Percentiles rank a stretch among this genome's conserved stretches.
These are phyloP conservation scores for Nakazawaea anatomiae DNA, from an alignment of 805 yeast species.

Conservation along the genomic window DNA sequence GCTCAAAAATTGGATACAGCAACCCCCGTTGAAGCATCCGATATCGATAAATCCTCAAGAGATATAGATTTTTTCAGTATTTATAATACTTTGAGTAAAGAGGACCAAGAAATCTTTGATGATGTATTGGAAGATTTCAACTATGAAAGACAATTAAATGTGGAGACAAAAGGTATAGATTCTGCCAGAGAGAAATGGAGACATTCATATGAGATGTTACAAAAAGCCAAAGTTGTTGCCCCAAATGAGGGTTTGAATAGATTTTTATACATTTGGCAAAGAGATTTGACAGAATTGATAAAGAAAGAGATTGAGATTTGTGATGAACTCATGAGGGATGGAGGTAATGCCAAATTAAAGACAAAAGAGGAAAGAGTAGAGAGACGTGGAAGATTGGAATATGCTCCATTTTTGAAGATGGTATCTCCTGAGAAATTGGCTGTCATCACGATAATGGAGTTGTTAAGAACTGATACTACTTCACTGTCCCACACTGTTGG, in stretches of 20 bases:
- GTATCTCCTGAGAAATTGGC: slow-evolving; percentile 76
- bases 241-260: slow-evolving; percentile 60
- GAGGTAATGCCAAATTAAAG: slow-evolving; percentile 16
- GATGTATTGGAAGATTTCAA: slow-evolving; percentile 63
- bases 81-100: slow-evolving; percentile 45
- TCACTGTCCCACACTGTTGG: slow-evolving; percentile 70
- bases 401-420: slow-evolving; percentile 74
- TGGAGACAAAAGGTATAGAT: slow-evolving; percentile 76
- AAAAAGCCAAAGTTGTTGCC: slow-evolving; percentile 47
- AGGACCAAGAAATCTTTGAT: slow-evolving; percentile 52
- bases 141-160: slow-evolving; percentile 63
- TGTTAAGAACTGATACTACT: slow-evolving; percentile 66
- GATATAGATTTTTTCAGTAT: slow-evolving; percentile 61
- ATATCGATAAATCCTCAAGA: neutral
- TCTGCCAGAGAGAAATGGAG: slow-evolving; percentile 90
- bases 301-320: slow-evolving; percentile 59
- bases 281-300: slow-evolving; percentile 64
- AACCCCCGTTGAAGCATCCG: slow-evolving; percentile 6
- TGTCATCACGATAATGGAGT: slow-evolving; percentile 78
- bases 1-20: slow-evolving; percentile 2
- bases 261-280: slow-evolving; percentile 81
- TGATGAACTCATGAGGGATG: slow-evolving; percentile 30
- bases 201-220: slow-evolving; percentile 65
- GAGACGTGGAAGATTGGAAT: slow-evolving; percentile 36
- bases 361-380: slow-evolving; percentile 11